Conservation (phyloP, 139 green algal species). For the Mesotaenium endlicherianum region DNA sequence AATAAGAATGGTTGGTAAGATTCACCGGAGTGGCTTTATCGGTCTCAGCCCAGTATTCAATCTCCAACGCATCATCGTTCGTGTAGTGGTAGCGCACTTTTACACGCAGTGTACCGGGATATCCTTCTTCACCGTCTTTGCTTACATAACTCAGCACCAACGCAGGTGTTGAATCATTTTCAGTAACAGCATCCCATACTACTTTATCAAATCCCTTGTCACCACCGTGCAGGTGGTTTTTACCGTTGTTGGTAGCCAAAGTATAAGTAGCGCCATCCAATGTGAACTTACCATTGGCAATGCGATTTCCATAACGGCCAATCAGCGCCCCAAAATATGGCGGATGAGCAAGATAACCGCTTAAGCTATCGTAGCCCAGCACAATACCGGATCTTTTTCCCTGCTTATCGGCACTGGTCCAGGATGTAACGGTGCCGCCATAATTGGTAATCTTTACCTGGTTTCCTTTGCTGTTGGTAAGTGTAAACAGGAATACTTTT, state of each 20-base stretch:
- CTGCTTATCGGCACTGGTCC: neutral
- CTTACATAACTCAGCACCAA: neutral
- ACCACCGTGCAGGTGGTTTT: conserved; percentile 79
- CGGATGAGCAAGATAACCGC: neutral
- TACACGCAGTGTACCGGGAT: neutral
- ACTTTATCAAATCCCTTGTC: conserved; percentile 71
- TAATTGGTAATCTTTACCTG: no score
- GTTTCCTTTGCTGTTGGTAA: no score
- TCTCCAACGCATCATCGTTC: neutral
- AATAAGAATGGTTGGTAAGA: conserved; percentile 64
- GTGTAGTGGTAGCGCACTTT: neutral
- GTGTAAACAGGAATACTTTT: no score
- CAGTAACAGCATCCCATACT: conserved; percentile 56
- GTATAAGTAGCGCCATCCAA: conserved; percentile 69
- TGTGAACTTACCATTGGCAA: conserved; percentile 69
- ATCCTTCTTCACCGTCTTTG: neutral
- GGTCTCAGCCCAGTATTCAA: neutral
- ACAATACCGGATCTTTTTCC: neutral
- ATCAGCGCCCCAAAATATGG: conserved; percentile 86
- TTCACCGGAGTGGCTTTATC: neutral
- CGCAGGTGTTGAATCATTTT: neutral
- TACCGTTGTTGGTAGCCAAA: conserved; percentile 65
- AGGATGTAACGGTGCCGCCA: no score
- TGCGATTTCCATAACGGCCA: conserved; percentile 85
- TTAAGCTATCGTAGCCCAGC: neutral